Percentiles rank a stretch among this genome's conserved stretches.
These are phyloP conservation scores for Smittium mucronatum DNA, from an alignment of 371 early-diverging fungal genomes.

Conservation along the genomic window DNA sequence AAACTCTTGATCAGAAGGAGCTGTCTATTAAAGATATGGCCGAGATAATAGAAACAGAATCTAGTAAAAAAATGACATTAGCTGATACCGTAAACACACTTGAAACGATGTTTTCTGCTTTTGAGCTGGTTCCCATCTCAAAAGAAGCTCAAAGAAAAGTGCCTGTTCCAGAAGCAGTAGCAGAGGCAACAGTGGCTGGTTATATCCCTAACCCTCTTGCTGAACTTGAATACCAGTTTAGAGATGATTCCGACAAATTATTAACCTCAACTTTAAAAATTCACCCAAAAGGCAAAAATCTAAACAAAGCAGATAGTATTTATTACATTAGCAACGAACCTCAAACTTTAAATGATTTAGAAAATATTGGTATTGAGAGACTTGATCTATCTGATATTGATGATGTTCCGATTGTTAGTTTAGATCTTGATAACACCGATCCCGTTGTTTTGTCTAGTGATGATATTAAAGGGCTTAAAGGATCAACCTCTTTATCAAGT, in stretches of 20 bases:
- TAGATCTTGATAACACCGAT: background rate
- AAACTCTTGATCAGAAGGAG: no score
- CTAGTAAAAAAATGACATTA: no score
- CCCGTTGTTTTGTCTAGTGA: background rate
- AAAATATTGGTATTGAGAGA: background rate
- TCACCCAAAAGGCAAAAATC: background rate
- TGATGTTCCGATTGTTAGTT: background rate
- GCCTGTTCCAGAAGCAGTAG: background rate
- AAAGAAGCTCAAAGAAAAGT: background rate
- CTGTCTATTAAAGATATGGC: no score
- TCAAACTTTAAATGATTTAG: background rate
- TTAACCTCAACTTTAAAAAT: background rate
- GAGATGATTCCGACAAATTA: background rate
- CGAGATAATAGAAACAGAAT: no score
- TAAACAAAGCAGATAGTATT: background rate
- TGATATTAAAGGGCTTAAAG: background rate
- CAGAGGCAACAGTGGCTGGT: background rate
- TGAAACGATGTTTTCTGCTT: background rate
- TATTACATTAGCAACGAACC: background rate
- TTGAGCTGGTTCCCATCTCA: background rate
- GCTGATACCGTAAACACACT: no score
- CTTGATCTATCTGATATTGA: background rate
- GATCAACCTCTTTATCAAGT: no score
- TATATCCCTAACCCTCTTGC: background rate
- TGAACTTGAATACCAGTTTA: background rate